phyloP scores from a whole-genome alignment of 1,284 basidiomycete genomes.

The Lentinula novae-zelandiae region DNA sequence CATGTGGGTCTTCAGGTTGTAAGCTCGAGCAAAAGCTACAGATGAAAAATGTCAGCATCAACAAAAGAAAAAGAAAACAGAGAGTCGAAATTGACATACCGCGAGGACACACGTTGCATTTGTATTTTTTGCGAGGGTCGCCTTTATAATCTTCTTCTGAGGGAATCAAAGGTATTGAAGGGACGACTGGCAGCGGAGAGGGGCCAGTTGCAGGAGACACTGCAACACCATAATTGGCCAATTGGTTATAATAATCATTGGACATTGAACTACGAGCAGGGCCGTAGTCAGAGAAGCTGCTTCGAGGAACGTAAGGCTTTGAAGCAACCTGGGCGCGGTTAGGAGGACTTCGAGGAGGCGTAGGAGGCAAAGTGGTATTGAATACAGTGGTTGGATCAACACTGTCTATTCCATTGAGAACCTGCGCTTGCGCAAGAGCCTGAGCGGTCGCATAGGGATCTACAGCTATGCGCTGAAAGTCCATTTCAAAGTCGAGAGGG shows the following conservation, averaged over 20 bases:
- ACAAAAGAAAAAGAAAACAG: not conserved
- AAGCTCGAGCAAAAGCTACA: conserved; percentile 82
- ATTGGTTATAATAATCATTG: conserved; percentile 52
- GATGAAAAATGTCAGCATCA: conserved; percentile 8
- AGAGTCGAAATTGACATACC: conserved; percentile 37
- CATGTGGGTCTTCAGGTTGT: conserved; percentile 88
- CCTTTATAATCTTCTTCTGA: conserved; percentile 40
- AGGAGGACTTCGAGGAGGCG: conserved; percentile 55
- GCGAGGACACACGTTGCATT: conserved; percentile 67
- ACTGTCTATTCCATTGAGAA: conserved; percentile 36
- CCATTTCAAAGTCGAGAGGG: conserved; percentile 55
- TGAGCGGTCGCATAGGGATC: conserved; percentile 44
- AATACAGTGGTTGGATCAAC: conserved; percentile 42
- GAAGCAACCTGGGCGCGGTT: conserved; percentile 28
- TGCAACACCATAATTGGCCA: conserved; percentile 34
- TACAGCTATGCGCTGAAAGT: conserved; percentile 60
- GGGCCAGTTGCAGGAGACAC: conserved; percentile 58
- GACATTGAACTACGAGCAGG: conserved; percentile 44
- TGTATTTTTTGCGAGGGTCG: conserved; percentile 74
- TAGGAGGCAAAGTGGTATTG: conserved; percentile 55
- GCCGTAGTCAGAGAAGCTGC: conserved; percentile 63
- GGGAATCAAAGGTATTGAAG: conserved; percentile 37
- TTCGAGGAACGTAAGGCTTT: conserved; percentile 38
- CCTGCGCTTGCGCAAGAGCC: conserved; percentile 19
- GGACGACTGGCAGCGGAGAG: conserved; percentile 41